phyloP scores from a whole-genome alignment of 169 alveolate genomes.

The Nephromyces sp. region DNA sequence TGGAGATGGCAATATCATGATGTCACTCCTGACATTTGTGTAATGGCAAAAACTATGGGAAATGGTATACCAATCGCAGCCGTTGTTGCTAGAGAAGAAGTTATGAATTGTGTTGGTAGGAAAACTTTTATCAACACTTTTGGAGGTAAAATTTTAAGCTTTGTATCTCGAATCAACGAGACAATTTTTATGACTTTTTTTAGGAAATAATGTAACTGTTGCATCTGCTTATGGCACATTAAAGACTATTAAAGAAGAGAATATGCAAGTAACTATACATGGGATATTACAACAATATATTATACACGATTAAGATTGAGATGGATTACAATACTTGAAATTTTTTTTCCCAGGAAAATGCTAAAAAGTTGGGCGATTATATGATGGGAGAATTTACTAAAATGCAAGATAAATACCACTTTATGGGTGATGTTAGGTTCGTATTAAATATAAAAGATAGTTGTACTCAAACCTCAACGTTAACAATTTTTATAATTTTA shows the following conservation, averaged over 20 bases:
- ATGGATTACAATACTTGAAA: too few relatives aligned
- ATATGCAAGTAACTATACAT: too few relatives aligned
- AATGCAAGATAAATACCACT: not conserved
- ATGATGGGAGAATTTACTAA: slow-evolving; percentile 1
- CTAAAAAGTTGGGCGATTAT: slow-evolving; percentile 25
- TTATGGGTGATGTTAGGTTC: slow-evolving; percentile 8
- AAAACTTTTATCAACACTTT: slow-evolving; percentile 29
- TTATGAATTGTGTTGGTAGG: slow-evolving; percentile 18
- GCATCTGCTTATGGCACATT: too few relatives aligned
- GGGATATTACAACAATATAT: too few relatives aligned
- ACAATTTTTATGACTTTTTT: too few relatives aligned
- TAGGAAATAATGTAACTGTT: too few relatives aligned
- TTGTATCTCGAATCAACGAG: slow-evolving; percentile 25
- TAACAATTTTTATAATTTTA: too few relatives aligned
- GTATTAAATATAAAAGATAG: too few relatives aligned
- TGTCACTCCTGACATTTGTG: slow-evolving; percentile 37
- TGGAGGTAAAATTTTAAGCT: slow-evolving; percentile 38
- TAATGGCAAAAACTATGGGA: slow-evolving; percentile 38
- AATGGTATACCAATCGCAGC: slow-evolving; percentile 45
- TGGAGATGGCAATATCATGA: slow-evolving; percentile 41
- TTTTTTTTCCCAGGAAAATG: slow-evolving; percentile 6
- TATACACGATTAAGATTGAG: too few relatives aligned
- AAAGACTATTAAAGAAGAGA: too few relatives aligned
- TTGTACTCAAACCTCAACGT: too few relatives aligned
- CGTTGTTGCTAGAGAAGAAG: slow-evolving; percentile 23